Conservation (phyloP, 108 stramenopile genomes). For the Cyclotella choctawhatcheeana region DNA sequence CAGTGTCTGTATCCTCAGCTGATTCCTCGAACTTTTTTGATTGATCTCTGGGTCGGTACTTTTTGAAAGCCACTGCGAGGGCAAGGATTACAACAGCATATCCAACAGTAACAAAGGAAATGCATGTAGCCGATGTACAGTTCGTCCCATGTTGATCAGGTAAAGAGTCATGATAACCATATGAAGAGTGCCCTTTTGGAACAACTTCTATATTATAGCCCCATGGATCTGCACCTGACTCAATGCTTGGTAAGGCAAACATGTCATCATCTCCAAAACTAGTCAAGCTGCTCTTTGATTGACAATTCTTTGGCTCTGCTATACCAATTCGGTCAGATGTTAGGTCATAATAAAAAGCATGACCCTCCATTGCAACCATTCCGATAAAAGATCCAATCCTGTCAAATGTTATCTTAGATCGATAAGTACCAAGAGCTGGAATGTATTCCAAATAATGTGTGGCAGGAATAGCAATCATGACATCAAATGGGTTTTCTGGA, state of each 20-base stretch:
- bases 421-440: slow-evolving; percentile 60
- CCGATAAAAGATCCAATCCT: slow-evolving; percentile 75
- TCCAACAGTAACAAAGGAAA: slow-evolving; percentile 59
- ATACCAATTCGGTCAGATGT: slow-evolving; percentile 73
- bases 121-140: slow-evolving; percentile 58
- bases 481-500: slow-evolving; percentile 66
- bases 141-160: slow-evolving; percentile 2
- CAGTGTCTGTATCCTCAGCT: slow-evolving; percentile 13
- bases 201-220: not conserved
- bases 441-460: slow-evolving; percentile 83
- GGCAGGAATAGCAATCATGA: slow-evolving; percentile 77
- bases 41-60: slow-evolving; percentile 36
- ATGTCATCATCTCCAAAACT: slow-evolving; percentile 40
- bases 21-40: slow-evolving; percentile 32
- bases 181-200: not conserved
- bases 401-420: slow-evolving; percentile 43
- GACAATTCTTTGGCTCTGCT: slow-evolving; percentile 58
- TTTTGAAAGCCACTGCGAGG: slow-evolving; percentile 47
- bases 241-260: slow-evolving; percentile 23
- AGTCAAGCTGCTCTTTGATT: slow-evolving; percentile 20
- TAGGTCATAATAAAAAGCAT: slow-evolving; percentile 78
- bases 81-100: slow-evolving; percentile 47
- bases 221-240: not conserved
- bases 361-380: slow-evolving; percentile 81
- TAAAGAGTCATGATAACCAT: not conserved